Evolutionary conservation across 768 basidiomycete genomes (phyloP).

Genomic region (Crucibulum laeve): DNA sequence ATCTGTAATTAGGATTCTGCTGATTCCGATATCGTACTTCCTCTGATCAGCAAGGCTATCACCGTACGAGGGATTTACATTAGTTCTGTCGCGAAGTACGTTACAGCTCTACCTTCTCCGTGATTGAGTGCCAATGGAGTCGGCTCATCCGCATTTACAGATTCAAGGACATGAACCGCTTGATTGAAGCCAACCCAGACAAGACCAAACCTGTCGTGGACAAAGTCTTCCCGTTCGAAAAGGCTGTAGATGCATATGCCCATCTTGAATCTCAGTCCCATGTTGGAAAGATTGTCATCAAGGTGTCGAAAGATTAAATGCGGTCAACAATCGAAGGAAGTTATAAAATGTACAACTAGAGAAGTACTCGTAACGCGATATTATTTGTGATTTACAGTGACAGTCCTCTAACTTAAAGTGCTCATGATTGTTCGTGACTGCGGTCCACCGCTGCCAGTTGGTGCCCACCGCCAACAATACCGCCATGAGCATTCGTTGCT

Average conservation of each 20-base stretch:
- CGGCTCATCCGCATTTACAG: constrained; percentile 15
- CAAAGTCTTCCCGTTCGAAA: constrained; percentile 52
- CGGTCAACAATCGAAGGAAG: too few species aligned
- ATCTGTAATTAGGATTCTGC: neutral
- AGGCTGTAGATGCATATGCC: constrained; percentile 44
- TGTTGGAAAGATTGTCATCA: too few species aligned
- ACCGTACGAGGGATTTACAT: constrained; percentile 42
- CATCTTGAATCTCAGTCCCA: constrained; percentile 47
- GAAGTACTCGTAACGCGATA: too few species aligned
- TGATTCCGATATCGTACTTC: constrained; percentile 6
- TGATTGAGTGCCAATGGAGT: neutral
- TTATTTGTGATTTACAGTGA: too few species aligned
- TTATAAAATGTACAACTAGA: too few species aligned
- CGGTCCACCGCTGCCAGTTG: too few species aligned
- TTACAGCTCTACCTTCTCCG: constrained; percentile 1
- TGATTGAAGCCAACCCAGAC: constrained; percentile 34
- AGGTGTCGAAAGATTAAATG: too few species aligned
- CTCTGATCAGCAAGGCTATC: constrained; percentile 28
- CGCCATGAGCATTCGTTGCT: too few species aligned
- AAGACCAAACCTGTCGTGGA: constrained; percentile 46
- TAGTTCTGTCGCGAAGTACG: constrained; percentile 46
- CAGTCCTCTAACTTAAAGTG: too few species aligned
- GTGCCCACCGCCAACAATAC: too few species aligned
- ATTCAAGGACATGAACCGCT: constrained; percentile 47
- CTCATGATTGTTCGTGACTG: too few species aligned